Base-by-base conservation (phyloP, 106 monocot species). In the Dioscorea alata region DNA sequence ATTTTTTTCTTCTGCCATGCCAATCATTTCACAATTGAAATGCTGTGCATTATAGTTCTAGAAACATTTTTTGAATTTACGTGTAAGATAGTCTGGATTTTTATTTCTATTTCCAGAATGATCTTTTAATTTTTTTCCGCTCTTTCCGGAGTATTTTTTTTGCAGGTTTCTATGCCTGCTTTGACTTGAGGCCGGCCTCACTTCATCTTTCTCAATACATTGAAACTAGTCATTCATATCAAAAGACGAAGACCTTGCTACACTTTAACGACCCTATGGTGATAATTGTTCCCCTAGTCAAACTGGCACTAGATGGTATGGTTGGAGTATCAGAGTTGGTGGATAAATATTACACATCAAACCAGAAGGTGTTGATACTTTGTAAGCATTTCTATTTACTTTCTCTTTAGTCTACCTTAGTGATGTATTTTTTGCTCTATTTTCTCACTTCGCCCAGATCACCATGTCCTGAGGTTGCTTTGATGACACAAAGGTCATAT, bases 171-270 rank as follows among this genome's bases (percentile, higher is more conserved):
- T 66, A 85, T 99, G 50, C 90, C 99, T 64, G 93, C 23, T 90
- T 99, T 88, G 92, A 93, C 74, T 83, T 99, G 85, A 85, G 93
- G 73, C 88, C 99, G 0, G 87, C n/a, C n/a, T n/a, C n/a, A n/a
- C n/a, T n/a, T n/a, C n/a, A n/a, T n/a, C n/a, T n/a, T n/a, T n/a
- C n/a, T 62, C 99, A 99, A 48, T 99, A 87, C 66, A 99, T 93
- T 59, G 99, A 99, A 75, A 90, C 99, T 18, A 99, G 93, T 64
- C 76, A 81, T 70, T 87, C 93, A 21, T 99, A 99, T 73, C 92
- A 99, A 68, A 99, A 99, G 67, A 99, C 90, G 59, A 99, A 83
- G 67, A 90, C 99, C 13, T 65, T 99, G 33, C 69, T 99, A 42
- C 93, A 90, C 75, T 93, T 93, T 62, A 93, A 93, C 74, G 93